Evolutionary conservation across 768 basidiomycete genomes (phyloP), one percentile per base, ranked within the genome.

Genomic region (Neoboletus brunneissimus): DNA sequence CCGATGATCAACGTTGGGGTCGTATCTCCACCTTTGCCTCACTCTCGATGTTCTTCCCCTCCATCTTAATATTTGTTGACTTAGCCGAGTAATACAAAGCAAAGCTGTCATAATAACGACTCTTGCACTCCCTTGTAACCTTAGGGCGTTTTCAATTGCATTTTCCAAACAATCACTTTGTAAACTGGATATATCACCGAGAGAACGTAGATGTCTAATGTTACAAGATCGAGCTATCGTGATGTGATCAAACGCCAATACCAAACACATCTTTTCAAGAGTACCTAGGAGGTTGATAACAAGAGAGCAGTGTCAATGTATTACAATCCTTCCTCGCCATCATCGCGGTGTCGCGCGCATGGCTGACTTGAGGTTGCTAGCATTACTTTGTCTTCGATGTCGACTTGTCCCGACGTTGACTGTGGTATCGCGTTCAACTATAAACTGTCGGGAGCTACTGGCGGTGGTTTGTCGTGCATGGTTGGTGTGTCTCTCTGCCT

Each of bases 1-100:
- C 67, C 81, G 86, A 67, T 86, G 75, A 83, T 67, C 59, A 49
- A 59, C 40, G 40, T 37, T 54, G 50, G 44, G 31, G 51, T 50
- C 43, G 13, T 37, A 20, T 45, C 41, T 46, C 61, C 64, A 65
- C 53, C 58, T 62, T 65, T 67, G 57, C 56, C 56, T 61, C 58
- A 41, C 55, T 58, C 58, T 64, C 55, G 62, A 53, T 64, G 10
- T 56, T 61, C 42, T 45, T 64, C 51, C 57, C 59, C 54, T 32
- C 53, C 51, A 44, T 53, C 57, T 55, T 63, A 60, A 46, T 66
- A 62, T 66, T 43, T 61, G 58, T 65, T 54, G 53, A 47, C 56
- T 60, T 64, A 56, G 25, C 58, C 59, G 51, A 58, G 56, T 69
- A 67, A 60, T 69, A 29, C 57, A 54, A 62, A 57, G 58, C 64